Conservation (phyloP, 176 grass and related monocot species). For the Cenchrus purpureus region DNA sequence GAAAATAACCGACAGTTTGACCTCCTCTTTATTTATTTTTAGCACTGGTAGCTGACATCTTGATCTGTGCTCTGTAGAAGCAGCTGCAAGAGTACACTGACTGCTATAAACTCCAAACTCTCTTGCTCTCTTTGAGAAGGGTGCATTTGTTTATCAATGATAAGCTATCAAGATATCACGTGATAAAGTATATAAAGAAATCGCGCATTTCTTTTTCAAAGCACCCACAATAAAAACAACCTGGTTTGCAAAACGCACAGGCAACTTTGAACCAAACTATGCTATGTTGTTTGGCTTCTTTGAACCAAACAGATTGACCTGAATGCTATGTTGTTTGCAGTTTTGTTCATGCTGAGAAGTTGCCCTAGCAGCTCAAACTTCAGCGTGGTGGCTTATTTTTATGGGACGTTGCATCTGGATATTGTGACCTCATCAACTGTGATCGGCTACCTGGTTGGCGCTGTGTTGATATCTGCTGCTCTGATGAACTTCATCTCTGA, state of each 20-base stretch:
- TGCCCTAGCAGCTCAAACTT: constrained; percentile 54
- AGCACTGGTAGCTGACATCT: neutral
- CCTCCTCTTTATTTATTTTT: neutral
- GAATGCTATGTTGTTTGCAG: constrained; percentile 45
- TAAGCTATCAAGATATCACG: neutral
- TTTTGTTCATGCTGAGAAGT: constrained; percentile 34
- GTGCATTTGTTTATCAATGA: neutral
- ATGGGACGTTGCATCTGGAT: constrained; percentile 41
- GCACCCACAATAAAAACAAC: neutral
- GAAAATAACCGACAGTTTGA: neutral
- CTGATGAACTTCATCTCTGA: constrained; percentile 40
- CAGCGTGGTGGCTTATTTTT: constrained; percentile 47
- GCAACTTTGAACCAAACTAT: neutral
- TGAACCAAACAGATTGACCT: neutral
- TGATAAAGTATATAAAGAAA: neutral
- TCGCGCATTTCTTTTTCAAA: neutral
- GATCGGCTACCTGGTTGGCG: constrained; percentile 39
- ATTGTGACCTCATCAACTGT: constrained; percentile 48
- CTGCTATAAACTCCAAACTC: neutral
- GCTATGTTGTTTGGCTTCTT: neutral
- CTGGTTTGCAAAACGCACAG: neutral
- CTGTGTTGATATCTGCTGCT: constrained; percentile 13
- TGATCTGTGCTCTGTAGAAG: neutral
- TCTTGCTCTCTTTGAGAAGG: neutral
- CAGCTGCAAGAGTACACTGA: neutral